phyloP scores from a whole-genome alignment of 2,329 filamentous ascomycete species.

The Fusarium albidum region DNA sequence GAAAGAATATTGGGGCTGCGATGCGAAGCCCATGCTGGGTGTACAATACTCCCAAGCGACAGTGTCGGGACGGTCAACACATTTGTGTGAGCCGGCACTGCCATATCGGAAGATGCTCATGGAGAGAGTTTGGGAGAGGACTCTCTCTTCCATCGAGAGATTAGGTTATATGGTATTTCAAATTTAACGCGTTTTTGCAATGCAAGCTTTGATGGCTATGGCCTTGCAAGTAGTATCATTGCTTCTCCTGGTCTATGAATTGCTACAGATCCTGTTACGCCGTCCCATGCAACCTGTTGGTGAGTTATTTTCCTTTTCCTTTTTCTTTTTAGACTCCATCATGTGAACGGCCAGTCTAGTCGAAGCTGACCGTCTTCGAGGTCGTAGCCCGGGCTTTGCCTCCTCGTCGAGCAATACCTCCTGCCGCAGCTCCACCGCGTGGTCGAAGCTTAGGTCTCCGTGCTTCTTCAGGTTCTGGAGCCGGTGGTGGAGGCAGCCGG shows the following conservation, averaged over 20 bases:
- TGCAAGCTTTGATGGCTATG: not conserved
- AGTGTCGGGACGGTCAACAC: slow-evolving; percentile 28
- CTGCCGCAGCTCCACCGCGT: slow-evolving; percentile 36
- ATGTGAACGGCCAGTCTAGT: not conserved
- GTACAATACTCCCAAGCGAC: slow-evolving; percentile 33
- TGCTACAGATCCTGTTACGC: slow-evolving; percentile 28
- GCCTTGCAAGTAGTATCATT: slow-evolving; percentile 1
- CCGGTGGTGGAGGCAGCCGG: slow-evolving; percentile 24
- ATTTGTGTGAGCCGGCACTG: slow-evolving; percentile 31
- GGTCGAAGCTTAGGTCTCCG: slow-evolving; percentile 40
- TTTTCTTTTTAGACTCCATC: not conserved
- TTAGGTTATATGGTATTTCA: slow-evolving; percentile 33
- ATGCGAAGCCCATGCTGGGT: slow-evolving; percentile 27
- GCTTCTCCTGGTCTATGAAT: slow-evolving; percentile 5
- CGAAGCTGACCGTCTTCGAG: slow-evolving; percentile 28
- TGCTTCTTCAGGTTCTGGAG: slow-evolving; percentile 37
- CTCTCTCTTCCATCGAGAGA: slow-evolving; percentile 24
- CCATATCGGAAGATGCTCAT: slow-evolving; percentile 23
- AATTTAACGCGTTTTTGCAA: slow-evolving; percentile 34
- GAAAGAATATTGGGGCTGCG: slow-evolving; percentile 32
- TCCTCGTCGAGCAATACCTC: slow-evolving; percentile 39
- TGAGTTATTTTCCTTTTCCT: slow-evolving; percentile 2
- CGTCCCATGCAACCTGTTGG: slow-evolving; percentile 30
- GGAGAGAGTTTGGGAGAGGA: slow-evolving; percentile 25
- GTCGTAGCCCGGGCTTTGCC: slow-evolving; percentile 38